phyloP scores from a whole-genome alignment of 2,329 filamentous ascomycete genomes.

The Calonectria naviculata region DNA sequence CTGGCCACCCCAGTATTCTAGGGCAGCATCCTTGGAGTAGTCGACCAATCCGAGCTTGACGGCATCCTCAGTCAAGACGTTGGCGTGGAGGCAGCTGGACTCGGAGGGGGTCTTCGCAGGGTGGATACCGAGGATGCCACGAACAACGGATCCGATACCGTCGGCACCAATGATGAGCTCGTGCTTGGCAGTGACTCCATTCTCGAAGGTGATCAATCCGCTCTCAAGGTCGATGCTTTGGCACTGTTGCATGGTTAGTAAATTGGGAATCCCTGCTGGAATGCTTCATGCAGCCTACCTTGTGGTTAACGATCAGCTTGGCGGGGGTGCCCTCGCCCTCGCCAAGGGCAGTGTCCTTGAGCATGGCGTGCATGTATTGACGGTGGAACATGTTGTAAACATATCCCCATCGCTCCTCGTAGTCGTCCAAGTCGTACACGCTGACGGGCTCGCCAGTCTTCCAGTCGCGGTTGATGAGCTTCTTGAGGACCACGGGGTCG shows the following conservation, averaged over 20 bases:
- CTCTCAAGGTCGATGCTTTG: conserved; percentile 62
- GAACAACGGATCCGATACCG: conserved; percentile 74
- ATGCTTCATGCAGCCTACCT: conserved; percentile 44
- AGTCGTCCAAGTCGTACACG: conserved; percentile 72
- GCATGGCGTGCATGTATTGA: conserved; percentile 75
- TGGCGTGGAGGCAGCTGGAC: conserved; percentile 72
- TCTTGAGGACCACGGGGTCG: conserved; percentile 72
- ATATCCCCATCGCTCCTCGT: conserved; percentile 73
- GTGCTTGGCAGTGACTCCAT: conserved; percentile 61
- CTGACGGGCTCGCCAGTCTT: conserved; percentile 74
- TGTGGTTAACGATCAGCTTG: conserved; percentile 66
- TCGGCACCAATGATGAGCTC: conserved; percentile 74
- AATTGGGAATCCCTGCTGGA: background rate
- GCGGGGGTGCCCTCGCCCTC: conserved; percentile 66
- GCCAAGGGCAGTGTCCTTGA: conserved; percentile 68
- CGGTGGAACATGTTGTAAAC: conserved; percentile 78
- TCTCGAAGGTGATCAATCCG: conserved; percentile 63
- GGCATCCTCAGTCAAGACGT: conserved; percentile 71
- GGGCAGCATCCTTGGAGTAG: conserved; percentile 68
- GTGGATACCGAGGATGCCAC: conserved; percentile 70
- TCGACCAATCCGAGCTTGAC: conserved; percentile 70
- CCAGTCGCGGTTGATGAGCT: conserved; percentile 78
- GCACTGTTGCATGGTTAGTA: conserved; percentile 46
- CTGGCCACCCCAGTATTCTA: conserved; percentile 79
- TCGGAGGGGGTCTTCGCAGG: conserved; percentile 70